phyloP scores from a whole-genome alignment of 768 basidiomycete species.

The Imleria badia region DNA sequence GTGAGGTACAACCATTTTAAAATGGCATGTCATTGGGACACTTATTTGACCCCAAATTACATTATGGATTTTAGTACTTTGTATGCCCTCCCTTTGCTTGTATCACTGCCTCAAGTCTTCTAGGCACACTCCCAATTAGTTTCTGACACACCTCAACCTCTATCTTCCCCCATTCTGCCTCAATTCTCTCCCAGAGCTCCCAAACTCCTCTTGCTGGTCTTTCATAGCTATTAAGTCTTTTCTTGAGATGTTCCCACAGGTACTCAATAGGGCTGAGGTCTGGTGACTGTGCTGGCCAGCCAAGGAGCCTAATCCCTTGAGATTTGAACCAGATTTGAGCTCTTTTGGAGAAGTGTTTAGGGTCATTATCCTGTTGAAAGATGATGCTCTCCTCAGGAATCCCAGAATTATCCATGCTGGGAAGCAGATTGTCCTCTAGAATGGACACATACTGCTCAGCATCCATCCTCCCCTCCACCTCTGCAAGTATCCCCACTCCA shows the following conservation, averaged over 20 bases:
- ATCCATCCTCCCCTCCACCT: background rate
- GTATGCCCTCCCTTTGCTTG: no score
- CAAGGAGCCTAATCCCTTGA: background rate
- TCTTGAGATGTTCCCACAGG: background rate
- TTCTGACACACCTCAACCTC: background rate
- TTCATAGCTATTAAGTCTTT: background rate
- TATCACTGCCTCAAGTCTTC: no score
- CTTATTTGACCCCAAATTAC: background rate
- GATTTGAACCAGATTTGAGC: background rate
- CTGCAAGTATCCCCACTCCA: background rate
- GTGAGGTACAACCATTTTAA: no score
- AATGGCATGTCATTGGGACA: no score
- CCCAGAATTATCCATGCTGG: background rate
- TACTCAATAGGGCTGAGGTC: background rate
- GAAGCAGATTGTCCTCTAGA: background rate
- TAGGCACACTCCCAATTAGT: no score
- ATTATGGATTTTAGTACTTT: background rate
- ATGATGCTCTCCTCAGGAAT: background rate
- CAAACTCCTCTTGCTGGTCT: background rate
- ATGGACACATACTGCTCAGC: constrained; percentile 1
- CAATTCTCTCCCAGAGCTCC: background rate
- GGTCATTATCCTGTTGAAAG: no score
- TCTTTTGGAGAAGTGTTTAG: background rate
- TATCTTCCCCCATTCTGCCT: background rate
- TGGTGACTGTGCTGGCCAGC: background rate